phyloP scores from a whole-genome alignment of 1,139 yeast genomes.

The Scheffersomyces titani region DNA sequence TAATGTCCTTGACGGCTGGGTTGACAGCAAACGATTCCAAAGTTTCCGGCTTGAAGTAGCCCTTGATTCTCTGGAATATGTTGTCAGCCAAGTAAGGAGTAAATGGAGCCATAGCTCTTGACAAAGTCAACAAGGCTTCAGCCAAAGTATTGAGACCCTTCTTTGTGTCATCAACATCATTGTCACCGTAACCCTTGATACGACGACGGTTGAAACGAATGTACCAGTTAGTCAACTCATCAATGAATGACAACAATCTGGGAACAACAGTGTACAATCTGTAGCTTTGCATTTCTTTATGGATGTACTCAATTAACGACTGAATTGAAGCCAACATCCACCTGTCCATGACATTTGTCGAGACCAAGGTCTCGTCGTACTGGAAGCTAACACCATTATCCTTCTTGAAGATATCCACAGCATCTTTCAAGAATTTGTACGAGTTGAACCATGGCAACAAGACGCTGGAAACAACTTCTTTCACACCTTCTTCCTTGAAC shows the following conservation, averaged over 20 bases:
- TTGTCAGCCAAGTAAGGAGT: constrained; percentile 94
- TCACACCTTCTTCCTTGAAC: constrained; percentile 98
- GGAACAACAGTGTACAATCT: constrained; percentile 96
- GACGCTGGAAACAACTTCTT: constrained; percentile 95
- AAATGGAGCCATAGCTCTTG: constrained; percentile 98
- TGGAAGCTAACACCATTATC: constrained; percentile 69
- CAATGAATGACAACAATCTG: constrained; percentile 81
- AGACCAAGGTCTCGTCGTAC: constrained; percentile 62
- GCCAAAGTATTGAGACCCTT: constrained; percentile 87
- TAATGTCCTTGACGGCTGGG: constrained; percentile 51
- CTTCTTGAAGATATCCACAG: constrained; percentile 81
- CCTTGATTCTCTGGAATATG: constrained; percentile 76
- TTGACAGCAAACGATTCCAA: constrained; percentile 46
- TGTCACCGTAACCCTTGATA: constrained; percentile 80
- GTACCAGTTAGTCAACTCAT: constrained; percentile 97
- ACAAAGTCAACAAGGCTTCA: constrained; percentile 85
- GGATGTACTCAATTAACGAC: constrained; percentile 82
- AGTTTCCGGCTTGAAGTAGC: constrained; percentile 56
- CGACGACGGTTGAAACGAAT: constrained; percentile 98
- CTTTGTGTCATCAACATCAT: constrained; percentile 79
- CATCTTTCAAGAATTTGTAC: constrained; percentile 93
- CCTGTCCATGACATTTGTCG: constrained; percentile 93
- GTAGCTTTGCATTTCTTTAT: constrained; percentile 85
- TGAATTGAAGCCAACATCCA: constrained; percentile 96
- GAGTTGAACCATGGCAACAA: constrained; percentile 98